Evolutionary conservation across 1,284 basidiomycete species (phyloP).

Genomic region (Wolfiporia cocos): DNA sequence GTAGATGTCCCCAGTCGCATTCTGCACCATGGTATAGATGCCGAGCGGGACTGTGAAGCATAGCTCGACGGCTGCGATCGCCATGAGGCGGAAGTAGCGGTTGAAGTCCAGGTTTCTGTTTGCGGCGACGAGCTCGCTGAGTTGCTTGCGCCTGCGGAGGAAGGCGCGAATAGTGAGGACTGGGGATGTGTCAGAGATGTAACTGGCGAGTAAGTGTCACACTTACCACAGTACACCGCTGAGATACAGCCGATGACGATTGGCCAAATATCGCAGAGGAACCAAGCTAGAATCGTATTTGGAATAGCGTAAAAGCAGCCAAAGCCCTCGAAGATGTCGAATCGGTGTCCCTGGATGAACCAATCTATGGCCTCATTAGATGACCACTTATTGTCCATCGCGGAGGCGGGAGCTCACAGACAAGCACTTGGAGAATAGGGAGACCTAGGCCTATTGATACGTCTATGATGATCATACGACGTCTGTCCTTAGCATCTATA

Average conservation of each 20-base stretch:
- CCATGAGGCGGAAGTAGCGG: constrained; percentile 51
- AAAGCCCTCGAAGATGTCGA: constrained; percentile 49
- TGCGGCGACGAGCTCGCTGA: constrained; percentile 23
- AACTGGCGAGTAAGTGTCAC: background rate
- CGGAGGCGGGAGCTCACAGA: constrained; percentile 25
- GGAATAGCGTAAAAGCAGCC: constrained; percentile 44
- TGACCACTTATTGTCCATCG: too few relatives aligned
- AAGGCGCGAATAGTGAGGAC: constrained; percentile 28
- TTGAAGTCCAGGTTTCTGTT: constrained; percentile 32
- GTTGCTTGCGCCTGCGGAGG: constrained; percentile 24
- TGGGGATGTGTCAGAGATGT: constrained; percentile 1
- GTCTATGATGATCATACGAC: constrained; percentile 30
- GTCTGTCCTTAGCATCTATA: constrained; percentile 23
- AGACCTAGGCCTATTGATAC: constrained; percentile 31
- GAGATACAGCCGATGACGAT: constrained; percentile 37
- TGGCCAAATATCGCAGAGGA: constrained; percentile 35
- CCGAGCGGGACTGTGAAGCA: constrained; percentile 32
- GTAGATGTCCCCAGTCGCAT: constrained; percentile 18
- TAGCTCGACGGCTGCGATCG: constrained; percentile 39
- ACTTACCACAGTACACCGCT: constrained; percentile 22
- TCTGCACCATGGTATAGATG: constrained; percentile 26
- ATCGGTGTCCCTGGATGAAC: constrained; percentile 42
- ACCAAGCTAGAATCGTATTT: constrained; percentile 37
- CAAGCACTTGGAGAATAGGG: constrained; percentile 29
- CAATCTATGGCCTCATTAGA: constrained; percentile 19